A percentile compares a stretch with the other conserved stretches of the same genome.
These are phyloP conservation scores for Aspergillus sp. DNA, from an alignment of 2,329 filamentous ascomycete species.

Conservation along the genomic window DNA sequence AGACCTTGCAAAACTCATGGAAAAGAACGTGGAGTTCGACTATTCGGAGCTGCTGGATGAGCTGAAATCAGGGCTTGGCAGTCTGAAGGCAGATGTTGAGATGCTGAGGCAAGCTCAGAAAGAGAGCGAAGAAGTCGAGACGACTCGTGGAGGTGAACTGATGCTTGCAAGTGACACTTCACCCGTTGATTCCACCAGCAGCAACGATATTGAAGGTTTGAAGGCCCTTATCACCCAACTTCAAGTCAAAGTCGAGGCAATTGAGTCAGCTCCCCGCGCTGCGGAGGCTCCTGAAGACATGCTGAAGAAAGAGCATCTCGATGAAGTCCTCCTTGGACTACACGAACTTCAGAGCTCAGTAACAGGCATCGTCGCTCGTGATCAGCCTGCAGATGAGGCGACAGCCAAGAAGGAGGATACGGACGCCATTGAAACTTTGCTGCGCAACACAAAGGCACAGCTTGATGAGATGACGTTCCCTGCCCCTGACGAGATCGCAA, in stretches of 20 bases:
- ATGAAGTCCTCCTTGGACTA: conserved; percentile 49
- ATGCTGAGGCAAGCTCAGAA: conserved; percentile 63
- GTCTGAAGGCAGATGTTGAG: conserved; percentile 76
- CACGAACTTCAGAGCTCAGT: conserved; percentile 61
- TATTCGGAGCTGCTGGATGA: conserved; percentile 89
- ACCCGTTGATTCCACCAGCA: conserved; percentile 44
- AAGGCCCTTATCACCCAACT: conserved; percentile 82
- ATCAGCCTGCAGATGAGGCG: conserved; percentile 49
- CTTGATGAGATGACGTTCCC: conserved; percentile 74
- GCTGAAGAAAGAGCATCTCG: conserved; percentile 50
- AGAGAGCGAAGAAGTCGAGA: conserved; percentile 53
- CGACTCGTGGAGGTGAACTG: conserved; percentile 57
- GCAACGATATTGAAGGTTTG: conserved; percentile 79
- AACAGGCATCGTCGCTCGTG: conserved; percentile 52
- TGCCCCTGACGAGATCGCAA: conserved; percentile 68
- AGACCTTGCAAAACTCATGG: conserved; percentile 72
- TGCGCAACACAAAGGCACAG: conserved; percentile 84
- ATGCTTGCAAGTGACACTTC: conserved; percentile 54
- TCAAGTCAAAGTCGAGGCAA: conserved; percentile 77
- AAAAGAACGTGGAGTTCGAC: conserved; percentile 79
- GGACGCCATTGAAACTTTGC: conserved; percentile 83
- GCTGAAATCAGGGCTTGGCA: conserved; percentile 77
- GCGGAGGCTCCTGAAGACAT: conserved; percentile 43
- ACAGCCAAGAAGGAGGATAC: conserved; percentile 78
- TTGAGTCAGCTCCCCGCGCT: conserved; percentile 56